Evolutionary conservation across 2,329 filamentous ascomycete species (phyloP).

Genomic region (Exutisphaerella laricina): DNA sequence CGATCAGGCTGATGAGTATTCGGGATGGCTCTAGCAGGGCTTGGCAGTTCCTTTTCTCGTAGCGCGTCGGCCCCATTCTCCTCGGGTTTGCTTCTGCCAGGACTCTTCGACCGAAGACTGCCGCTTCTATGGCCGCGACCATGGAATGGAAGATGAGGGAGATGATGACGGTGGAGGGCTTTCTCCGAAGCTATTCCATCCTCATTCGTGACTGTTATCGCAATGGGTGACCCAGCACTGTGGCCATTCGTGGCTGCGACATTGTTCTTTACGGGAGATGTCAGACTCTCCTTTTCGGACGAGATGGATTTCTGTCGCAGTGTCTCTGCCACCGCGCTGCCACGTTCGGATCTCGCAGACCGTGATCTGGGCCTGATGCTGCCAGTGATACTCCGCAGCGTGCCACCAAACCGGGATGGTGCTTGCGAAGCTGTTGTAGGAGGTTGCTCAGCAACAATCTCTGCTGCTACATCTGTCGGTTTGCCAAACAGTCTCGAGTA

Average conservation of each 20-base stretch:
- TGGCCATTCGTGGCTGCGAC: constrained; percentile 20
- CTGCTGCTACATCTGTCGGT: constrained; percentile 35
- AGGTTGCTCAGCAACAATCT: constrained; percentile 38
- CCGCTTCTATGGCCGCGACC: constrained; percentile 9
- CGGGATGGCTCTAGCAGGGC: constrained; percentile 2
- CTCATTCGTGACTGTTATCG: constrained; percentile 72
- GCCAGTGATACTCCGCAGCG: constrained; percentile 53
- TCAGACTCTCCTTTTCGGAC: constrained; percentile 21
- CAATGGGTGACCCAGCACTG: constrained; percentile 48
- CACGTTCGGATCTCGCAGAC: constrained; percentile 24
- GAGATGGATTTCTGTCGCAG: constrained; percentile 14
- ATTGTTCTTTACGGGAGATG: constrained; percentile 9
- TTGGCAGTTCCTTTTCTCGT: constrained; percentile 6
- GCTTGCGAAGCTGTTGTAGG: constrained; percentile 38
- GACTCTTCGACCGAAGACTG: constrained; percentile 9
- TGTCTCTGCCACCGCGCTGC: constrained; percentile 39
- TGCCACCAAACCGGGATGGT: constrained; percentile 29
- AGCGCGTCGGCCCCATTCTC: constrained; percentile 14
- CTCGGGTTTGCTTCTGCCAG: constrained; percentile 13
- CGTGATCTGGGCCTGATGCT: constrained; percentile 62
- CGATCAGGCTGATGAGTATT: constrained; percentile 26
- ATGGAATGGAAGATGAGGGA: constrained; percentile 34
- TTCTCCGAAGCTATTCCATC: constrained; percentile 36
- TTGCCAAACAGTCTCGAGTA: constrained; percentile 77
- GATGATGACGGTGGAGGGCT: constrained; percentile 33